phyloP scores from a whole-genome alignment of 2,329 filamentous ascomycete genomes.

The Sporothrix euskadiensis region DNA sequence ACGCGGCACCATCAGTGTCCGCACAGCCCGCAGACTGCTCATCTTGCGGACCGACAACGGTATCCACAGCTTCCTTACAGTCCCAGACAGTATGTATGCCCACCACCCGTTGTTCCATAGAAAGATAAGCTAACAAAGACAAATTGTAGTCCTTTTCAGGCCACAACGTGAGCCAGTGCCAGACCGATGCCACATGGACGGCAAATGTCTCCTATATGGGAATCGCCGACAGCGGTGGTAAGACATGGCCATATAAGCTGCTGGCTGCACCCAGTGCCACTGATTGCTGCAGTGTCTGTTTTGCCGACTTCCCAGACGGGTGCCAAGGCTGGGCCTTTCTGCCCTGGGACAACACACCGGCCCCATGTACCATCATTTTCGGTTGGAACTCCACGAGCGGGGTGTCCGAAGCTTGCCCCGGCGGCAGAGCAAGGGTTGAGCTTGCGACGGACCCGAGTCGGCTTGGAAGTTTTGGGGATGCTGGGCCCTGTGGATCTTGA shows the following conservation, averaged over 20 bases:
- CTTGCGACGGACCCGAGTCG: conserved; percentile 22
- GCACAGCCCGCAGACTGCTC: not conserved
- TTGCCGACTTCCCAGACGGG: conserved; percentile 16
- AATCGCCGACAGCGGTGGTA: conserved; percentile 7
- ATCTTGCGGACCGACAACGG: not conserved
- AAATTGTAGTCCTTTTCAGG: not conserved
- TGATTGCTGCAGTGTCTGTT: conserved; percentile 29
- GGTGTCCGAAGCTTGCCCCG: conserved; percentile 21
- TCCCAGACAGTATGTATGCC: not conserved
- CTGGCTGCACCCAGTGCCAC: not conserved
- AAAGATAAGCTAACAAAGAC: not conserved
- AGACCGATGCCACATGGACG: conserved; percentile 15
- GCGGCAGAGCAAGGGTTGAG: conserved; percentile 25
- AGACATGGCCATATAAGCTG: conserved; percentile 29
- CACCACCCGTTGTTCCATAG: not conserved
- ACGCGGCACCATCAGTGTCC: not conserved
- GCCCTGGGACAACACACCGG: conserved; percentile 29
- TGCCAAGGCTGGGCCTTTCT: conserved; percentile 32
- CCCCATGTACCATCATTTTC: conserved; percentile 30
- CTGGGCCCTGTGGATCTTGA: conserved; percentile 28
- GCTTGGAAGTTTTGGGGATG: conserved; percentile 23
- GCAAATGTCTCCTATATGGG: conserved; percentile 30
- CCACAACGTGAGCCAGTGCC: conserved; percentile 17
- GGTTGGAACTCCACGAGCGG: conserved; percentile 27
- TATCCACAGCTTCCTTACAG: not conserved